Evolutionary conservation across 805 yeast genomes (phyloP).

Genomic region (Candida yuanshanica): DNA sequence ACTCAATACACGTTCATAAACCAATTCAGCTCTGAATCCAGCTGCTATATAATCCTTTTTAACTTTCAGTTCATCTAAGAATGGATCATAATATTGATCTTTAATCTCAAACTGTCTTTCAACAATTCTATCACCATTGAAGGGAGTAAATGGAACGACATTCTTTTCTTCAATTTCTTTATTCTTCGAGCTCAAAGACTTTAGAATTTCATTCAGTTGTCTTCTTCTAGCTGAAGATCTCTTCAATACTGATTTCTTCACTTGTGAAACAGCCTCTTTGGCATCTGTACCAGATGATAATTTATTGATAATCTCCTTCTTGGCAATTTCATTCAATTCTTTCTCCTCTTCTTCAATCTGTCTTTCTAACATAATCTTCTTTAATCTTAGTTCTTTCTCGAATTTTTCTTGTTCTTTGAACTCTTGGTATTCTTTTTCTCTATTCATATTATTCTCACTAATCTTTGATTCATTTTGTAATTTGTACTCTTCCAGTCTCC

Average conservation of each 20-base stretch:
- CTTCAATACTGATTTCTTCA: constrained; percentile 48
- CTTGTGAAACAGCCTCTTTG: constrained; percentile 45
- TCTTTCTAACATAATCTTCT: constrained; percentile 47
- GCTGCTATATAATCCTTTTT: constrained; percentile 74
- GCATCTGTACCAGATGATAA: constrained; percentile 37
- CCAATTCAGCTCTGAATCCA: constrained; percentile 71
- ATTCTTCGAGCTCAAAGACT: constrained; percentile 24
- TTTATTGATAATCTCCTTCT: constrained; percentile 49
- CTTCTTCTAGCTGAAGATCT: constrained; percentile 61
- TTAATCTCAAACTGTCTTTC: constrained; percentile 44
- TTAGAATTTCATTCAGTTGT: constrained; percentile 35
- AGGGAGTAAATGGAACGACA: constrained; percentile 82
- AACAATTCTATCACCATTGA: constrained; percentile 77
- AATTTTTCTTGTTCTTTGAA: constrained; percentile 58
- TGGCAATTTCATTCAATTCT: constrained; percentile 48
- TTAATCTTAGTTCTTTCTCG: constrained; percentile 58
- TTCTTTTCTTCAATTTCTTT: constrained; percentile 4
- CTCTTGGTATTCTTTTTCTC: constrained; percentile 63
- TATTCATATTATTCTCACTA: constrained; percentile 66
- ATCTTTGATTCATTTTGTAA: constrained; percentile 70
- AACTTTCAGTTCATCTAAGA: constrained; percentile 43
- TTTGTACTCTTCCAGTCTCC: constrained; percentile 62
- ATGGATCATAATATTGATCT: constrained; percentile 57
- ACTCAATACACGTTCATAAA: constrained; percentile 70
- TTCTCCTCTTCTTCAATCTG: constrained; percentile 58